Percentiles rank a stretch among this genome's conserved stretches.
phyloP scores from a whole-genome alignment of 176 grass and related monocot species.

The Panicum miliaceum region DNA sequence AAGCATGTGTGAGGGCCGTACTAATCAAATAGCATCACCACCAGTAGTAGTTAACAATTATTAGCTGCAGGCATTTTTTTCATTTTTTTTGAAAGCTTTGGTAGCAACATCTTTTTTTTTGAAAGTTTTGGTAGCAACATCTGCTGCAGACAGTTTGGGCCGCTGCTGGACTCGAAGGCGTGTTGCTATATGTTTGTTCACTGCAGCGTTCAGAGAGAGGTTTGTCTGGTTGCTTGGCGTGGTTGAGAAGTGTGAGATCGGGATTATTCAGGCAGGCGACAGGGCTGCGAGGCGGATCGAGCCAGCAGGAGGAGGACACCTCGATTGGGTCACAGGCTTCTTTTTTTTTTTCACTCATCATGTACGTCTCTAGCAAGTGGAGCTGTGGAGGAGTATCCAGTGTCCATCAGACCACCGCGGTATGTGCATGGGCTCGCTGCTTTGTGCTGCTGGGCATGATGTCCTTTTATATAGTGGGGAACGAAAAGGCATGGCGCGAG shows the following conservation, averaged over 20 bases:
- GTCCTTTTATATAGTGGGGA: not conserved
- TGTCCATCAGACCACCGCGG: too few relatives aligned
- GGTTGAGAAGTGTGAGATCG: not conserved
- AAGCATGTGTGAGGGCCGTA: constrained; percentile 23
- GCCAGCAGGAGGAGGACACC: not conserved
- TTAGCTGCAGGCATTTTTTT: too few relatives aligned
- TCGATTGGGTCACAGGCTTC: not conserved
- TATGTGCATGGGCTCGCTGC: not conserved
- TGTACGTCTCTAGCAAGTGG: not conserved
- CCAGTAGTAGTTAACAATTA: not conserved
- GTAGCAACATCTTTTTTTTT: too few relatives aligned
- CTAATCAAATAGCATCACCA: not conserved
- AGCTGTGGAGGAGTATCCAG: not conserved
- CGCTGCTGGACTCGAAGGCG: constrained; percentile 30
- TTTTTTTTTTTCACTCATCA: not conserved
- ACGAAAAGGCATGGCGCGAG: not conserved
- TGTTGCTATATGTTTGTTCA: constrained; percentile 33
- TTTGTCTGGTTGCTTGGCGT: not conserved
- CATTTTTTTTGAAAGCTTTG: too few relatives aligned
- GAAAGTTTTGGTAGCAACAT: too few relatives aligned
- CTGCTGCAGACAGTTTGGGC: not conserved
- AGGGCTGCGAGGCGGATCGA: not conserved
- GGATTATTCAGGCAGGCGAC: not conserved
- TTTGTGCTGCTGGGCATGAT: not conserved
- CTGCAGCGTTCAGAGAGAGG: not conserved